These are phyloP conservation scores for Tylopilus subfusipes DNA, from an alignment of 768 basidiomycete genomes.

Conservation along the genomic window DNA sequence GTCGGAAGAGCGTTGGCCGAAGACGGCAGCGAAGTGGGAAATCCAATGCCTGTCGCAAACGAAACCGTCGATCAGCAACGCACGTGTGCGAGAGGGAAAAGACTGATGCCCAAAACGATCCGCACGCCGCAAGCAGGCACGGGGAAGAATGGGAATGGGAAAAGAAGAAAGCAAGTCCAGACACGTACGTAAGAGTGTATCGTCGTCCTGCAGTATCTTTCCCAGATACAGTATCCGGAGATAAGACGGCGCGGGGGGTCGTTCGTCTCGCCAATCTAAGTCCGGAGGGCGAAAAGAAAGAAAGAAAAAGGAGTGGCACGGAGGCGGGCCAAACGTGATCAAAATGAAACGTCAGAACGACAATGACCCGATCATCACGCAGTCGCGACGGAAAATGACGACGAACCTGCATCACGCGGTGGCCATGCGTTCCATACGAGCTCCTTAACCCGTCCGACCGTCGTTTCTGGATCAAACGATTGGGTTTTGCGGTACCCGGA, in stretches of 20 bases:
- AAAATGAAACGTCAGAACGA: slow-evolving; percentile 2
- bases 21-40: slow-evolving; percentile 27
- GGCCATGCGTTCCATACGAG: slow-evolving; percentile 84
- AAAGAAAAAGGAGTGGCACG: too few relatives aligned
- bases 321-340: not conserved
- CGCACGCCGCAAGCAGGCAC: not conserved
- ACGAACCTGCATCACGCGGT: slow-evolving; percentile 42
- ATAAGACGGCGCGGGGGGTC: slow-evolving; percentile 74
- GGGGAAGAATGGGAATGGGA: not conserved
- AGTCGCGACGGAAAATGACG: slow-evolving; percentile 7
- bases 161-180: not conserved
- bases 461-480: slow-evolving; percentile 71
- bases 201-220: slow-evolving; percentile 81
- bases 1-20: slow-evolving; percentile 43
- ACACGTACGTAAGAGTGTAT: slow-evolving; percentile 61
- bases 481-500: slow-evolving; percentile 67
- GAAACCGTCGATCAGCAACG: slow-evolving; percentile 6
- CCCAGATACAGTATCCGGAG: slow-evolving; percentile 74
- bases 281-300: too few relatives aligned
- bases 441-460: slow-evolving; percentile 77
- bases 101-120: not conserved
- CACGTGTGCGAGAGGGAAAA: not conserved
- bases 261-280: slow-evolving; percentile 74
- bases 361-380: slow-evolving; percentile 14
- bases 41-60: slow-evolving; percentile 25